Evolutionary conservation across 257 asterid genomes (phyloP).

Genomic region (Solanum medicagineum): DNA sequence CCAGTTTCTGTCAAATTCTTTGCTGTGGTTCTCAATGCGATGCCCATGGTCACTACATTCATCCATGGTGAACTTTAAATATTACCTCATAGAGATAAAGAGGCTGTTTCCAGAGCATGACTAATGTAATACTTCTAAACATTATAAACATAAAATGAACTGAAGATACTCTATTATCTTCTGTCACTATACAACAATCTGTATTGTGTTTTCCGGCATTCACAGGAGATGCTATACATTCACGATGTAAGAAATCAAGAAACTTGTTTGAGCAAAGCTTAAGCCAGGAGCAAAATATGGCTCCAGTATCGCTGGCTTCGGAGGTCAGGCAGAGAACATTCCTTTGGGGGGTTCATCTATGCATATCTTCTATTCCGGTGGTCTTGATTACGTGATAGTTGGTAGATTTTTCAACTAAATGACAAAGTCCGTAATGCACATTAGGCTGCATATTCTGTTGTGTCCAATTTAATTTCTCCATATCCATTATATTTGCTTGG

Average conservation of each 20-base stretch:
- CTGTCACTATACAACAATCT: background rate
- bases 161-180: background rate
- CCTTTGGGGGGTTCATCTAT: background rate
- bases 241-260: constrained; percentile 60
- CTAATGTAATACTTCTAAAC: too few species aligned
- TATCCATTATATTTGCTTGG: background rate
- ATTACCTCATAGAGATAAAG: too few species aligned
- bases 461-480: background rate
- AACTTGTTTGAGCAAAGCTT: constrained; percentile 57
- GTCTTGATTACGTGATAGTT: background rate
- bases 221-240: constrained; percentile 62
- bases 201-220: constrained; percentile 42
- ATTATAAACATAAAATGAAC: background rate
- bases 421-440: background rate
- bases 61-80: too few species aligned
- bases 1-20: too few species aligned
- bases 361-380: background rate
- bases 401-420: background rate
- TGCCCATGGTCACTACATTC: too few species aligned
- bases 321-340: constrained; percentile 31
- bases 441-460: background rate
- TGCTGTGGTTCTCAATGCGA: too few species aligned
- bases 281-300: constrained; percentile 53
- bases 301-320: constrained; percentile 56
- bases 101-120: too few species aligned